Evolutionary conservation across 257 asterid species (phyloP).

Genomic region (Leptodermis oblonga): DNA sequence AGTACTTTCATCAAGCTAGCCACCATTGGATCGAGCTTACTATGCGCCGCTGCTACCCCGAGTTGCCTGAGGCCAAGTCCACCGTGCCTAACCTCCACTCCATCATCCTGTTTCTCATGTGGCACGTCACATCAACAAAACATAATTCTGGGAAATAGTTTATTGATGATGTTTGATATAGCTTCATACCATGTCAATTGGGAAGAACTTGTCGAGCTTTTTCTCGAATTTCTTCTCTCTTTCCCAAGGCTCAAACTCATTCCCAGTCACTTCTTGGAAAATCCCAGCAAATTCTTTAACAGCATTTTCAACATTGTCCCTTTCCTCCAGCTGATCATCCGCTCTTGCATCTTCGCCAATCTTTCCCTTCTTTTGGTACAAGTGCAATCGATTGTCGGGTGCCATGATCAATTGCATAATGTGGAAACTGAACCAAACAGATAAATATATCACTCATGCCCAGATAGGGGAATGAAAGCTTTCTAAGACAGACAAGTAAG

Average conservation of each 20-base stretch:
- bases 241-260: slow-evolving; percentile 75
- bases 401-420: slow-evolving; percentile 55
- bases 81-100: slow-evolving; percentile 80
- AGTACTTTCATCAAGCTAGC: slow-evolving; percentile 71
- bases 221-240: slow-evolving; percentile 59
- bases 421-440: slow-evolving; percentile 38
- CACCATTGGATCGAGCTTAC: slow-evolving; percentile 75
- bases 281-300: slow-evolving; percentile 48
- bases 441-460: background rate
- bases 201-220: slow-evolving; percentile 45
- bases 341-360: slow-evolving; percentile 41
- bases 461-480: background rate
- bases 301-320: slow-evolving; percentile 46
- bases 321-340: slow-evolving; percentile 55
- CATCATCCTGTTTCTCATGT: slow-evolving; percentile 55
- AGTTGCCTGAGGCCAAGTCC: slow-evolving; percentile 71
- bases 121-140: background rate
- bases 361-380: slow-evolving; percentile 67
- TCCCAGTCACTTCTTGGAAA: slow-evolving; percentile 60
- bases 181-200: slow-evolving; percentile 55
- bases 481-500: background rate
- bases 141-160: background rate
- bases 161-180: background rate
- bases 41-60: slow-evolving; percentile 58
- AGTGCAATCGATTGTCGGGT: slow-evolving; percentile 49